phyloP scores from a whole-genome alignment of 371 early-diverging fungal genomes.

The Apophysomyces variabilis region DNA sequence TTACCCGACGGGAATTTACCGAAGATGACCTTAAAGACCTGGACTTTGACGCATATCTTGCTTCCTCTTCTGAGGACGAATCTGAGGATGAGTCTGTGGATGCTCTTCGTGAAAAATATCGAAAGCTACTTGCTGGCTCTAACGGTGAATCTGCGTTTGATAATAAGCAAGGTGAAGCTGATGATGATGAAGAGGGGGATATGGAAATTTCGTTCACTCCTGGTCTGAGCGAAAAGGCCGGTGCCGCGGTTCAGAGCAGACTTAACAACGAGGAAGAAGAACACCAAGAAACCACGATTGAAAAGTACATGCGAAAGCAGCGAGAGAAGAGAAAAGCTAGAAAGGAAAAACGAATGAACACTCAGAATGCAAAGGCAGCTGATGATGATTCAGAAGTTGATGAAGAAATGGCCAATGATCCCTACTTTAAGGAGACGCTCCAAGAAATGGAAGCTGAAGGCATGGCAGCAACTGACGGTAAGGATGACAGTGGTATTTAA shows the following conservation, averaged over 20 bases:
- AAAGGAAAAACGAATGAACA: conserved; percentile 55
- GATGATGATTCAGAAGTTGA: conserved; percentile 49
- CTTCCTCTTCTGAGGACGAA: conserved; percentile 70
- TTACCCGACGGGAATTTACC: conserved; percentile 83
- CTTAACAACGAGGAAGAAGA: conserved; percentile 40
- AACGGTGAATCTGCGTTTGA: conserved; percentile 33
- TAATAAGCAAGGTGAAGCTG: conserved; percentile 52
- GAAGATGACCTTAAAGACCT: conserved; percentile 88
- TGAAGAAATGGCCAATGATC: conserved; percentile 64
- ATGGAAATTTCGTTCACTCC: conserved; percentile 98
- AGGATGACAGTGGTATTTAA: neutral
- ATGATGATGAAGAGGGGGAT: conserved; percentile 68
- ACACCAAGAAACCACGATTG: conserved; percentile 83
- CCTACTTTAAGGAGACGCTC: conserved; percentile 73
- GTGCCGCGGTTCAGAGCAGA: conserved; percentile 59
- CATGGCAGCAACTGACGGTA: conserved; percentile 29
- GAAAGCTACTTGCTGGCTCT: conserved; percentile 59
- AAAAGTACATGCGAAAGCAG: conserved; percentile 82
- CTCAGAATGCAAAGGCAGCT: conserved; percentile 23
- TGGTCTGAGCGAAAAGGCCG: conserved; percentile 81
- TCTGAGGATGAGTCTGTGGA: conserved; percentile 54
- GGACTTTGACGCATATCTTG: conserved; percentile 91
- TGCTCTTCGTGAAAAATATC: conserved; percentile 65
- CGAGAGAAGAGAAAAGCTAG: conserved; percentile 75
- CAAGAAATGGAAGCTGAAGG: conserved; percentile 49